Evolutionary conservation across 2,329 filamentous ascomycete species (phyloP).

Genomic region (Purpureocillium lavendulum): DNA sequence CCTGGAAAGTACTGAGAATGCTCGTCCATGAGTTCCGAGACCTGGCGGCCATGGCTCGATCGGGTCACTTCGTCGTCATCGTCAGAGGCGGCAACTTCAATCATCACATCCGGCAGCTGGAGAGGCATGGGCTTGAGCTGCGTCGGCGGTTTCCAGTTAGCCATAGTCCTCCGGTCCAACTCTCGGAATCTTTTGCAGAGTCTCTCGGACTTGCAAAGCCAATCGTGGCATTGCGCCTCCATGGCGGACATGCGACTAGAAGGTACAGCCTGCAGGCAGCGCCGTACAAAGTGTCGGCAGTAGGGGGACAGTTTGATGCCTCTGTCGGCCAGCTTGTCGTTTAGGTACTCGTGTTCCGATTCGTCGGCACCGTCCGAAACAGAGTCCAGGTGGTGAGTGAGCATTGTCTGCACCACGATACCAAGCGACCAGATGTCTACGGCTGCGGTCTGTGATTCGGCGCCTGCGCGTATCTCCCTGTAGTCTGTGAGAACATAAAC

Average conservation of each 20-base stretch:
- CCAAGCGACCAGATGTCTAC: conserved; percentile 48
- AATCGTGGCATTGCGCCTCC: conserved; percentile 21
- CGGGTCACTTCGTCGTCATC: too few relatives aligned
- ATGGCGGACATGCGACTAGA: conserved; percentile 16
- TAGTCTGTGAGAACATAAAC: conserved; percentile 1
- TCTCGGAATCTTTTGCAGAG: conserved; percentile 21
- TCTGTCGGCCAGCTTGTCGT: conserved; percentile 7
- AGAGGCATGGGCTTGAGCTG: conserved; percentile 24
- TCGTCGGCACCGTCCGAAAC: conserved; percentile 16
- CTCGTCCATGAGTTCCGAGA: too few relatives aligned
- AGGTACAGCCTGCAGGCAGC: conserved; percentile 21
- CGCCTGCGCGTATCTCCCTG: conserved; percentile 28
- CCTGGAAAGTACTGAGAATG: too few relatives aligned
- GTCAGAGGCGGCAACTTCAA: too few relatives aligned
- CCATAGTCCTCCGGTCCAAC: conserved; percentile 19
- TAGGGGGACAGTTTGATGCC: conserved; percentile 13
- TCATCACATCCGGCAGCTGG: conserved; percentile 18
- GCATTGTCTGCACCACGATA: conserved; percentile 30
- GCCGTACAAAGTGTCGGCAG: conserved; percentile 18
- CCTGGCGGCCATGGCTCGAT: too few relatives aligned
- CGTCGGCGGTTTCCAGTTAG: conserved; percentile 15
- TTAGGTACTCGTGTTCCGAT: conserved; percentile 16
- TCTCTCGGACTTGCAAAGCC: conserved; percentile 22
- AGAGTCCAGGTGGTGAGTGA: conserved; percentile 14
- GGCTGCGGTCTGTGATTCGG: conserved; percentile 20